phyloP scores from a whole-genome alignment of 2,329 filamentous ascomycete species.

The Talaromyces sp. region DNA sequence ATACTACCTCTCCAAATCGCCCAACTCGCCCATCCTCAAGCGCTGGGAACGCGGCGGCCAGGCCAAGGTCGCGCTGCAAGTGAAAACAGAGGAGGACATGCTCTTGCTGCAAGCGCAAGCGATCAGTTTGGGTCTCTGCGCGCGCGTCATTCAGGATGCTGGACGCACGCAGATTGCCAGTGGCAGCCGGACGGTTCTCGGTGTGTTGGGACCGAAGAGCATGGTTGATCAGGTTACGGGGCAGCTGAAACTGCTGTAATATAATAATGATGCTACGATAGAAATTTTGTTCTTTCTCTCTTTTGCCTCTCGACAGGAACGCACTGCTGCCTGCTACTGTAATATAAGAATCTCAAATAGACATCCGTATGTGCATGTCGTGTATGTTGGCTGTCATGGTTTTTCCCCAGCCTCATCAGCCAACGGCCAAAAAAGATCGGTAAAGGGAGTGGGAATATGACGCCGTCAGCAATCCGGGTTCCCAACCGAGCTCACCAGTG shows the following conservation, averaged over 20 bases:
- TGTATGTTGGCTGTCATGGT: constrained; percentile 64
- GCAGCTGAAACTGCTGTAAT: constrained; percentile 72
- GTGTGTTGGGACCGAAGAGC: constrained; percentile 76
- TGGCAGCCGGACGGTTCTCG: constrained; percentile 87
- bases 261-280: constrained; percentile 16
- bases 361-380: constrained; percentile 20
- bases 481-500: constrained; percentile 62
- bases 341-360: neutral
- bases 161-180: constrained; percentile 93
- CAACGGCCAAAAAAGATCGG: constrained; percentile 65
- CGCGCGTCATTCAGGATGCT: constrained; percentile 90
- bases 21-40: constrained; percentile 58
- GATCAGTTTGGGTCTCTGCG: constrained; percentile 75
- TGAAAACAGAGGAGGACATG: constrained; percentile 75
- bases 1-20: constrained; percentile 57
- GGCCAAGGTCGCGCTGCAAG: constrained; percentile 88
- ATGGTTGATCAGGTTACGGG: constrained; percentile 83
- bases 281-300: neutral
- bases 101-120: constrained; percentile 75
- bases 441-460: constrained; percentile 88
- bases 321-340: neutral
- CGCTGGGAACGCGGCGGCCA: constrained; percentile 85
- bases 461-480: constrained; percentile 53
- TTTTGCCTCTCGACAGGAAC: neutral
- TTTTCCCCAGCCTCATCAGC: constrained; percentile 83